A percentile compares a stretch with the other conserved stretches of the same genome.
These are phyloP conservation scores for Buxus sempervirens DNA, from an alignment of 164 flowering plant genomes.

Conservation along the genomic window DNA sequence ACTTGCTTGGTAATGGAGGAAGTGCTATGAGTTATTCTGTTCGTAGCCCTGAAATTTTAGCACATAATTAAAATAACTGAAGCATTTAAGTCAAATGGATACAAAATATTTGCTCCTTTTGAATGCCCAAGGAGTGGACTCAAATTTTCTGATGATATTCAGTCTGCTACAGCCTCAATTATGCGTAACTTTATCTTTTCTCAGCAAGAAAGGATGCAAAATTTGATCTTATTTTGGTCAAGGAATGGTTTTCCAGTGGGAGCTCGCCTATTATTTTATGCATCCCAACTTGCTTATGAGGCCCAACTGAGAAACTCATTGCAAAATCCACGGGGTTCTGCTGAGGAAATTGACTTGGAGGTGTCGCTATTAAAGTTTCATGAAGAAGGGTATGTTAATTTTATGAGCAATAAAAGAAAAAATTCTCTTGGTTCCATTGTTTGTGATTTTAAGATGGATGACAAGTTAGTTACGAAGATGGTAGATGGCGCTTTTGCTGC, in stretches of 20 bases:
- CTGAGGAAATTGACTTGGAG: slow-evolving; percentile 7
- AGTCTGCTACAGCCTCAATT: slow-evolving; percentile 40
- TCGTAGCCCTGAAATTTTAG: slow-evolving; percentile 28
- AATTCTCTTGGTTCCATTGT: slow-evolving; percentile 8
- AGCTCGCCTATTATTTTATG: slow-evolving; percentile 41
- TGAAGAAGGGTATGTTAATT: slow-evolving; percentile 27
- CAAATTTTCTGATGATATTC: slow-evolving; percentile 31
- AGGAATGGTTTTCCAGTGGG: slow-evolving; percentile 39
- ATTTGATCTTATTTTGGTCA: slow-evolving; percentile 44
- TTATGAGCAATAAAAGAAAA: slow-evolving; percentile 13
- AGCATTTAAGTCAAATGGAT: slow-evolving; percentile 28
- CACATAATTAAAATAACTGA: slow-evolving; percentile 30
- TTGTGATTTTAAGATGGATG: slow-evolving; percentile 20
- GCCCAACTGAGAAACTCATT: slow-evolving; percentile 16
- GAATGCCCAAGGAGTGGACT: slow-evolving; percentile 1
- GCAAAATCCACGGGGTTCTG: slow-evolving; percentile 4
- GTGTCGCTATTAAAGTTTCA: slow-evolving; percentile 35
- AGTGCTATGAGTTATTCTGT: slow-evolving; percentile 3
- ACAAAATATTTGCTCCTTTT: slow-evolving; percentile 33
- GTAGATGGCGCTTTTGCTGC: slow-evolving; percentile 36
- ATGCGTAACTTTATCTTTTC: slow-evolving; percentile 35
- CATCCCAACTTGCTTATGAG: slow-evolving; percentile 42
- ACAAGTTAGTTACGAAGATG: slow-evolving; percentile 19
- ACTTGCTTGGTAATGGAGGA: slow-evolving; percentile 6
- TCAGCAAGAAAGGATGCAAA: slow-evolving; percentile 27